These are phyloP conservation scores for Colletotrichum lini DNA, from an alignment of 2,329 filamentous ascomycete genomes.

Conservation along the genomic window DNA sequence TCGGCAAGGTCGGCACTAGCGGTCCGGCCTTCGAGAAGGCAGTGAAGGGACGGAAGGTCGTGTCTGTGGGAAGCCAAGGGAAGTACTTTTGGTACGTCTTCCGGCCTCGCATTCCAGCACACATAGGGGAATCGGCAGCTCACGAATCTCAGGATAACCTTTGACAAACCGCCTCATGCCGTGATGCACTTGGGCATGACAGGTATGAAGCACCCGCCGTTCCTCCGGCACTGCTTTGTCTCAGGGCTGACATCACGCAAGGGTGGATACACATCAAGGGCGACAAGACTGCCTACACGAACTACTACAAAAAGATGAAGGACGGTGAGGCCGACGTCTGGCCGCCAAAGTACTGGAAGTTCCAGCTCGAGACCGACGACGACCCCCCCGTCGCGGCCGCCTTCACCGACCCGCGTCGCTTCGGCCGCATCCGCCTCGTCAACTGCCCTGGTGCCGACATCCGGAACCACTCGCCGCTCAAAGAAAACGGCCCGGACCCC, in stretches of 20 bases:
- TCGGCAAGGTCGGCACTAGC: constrained; percentile 89
- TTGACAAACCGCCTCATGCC: constrained; percentile 86
- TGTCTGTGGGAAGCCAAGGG: constrained; percentile 84
- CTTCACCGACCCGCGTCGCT: constrained; percentile 86
- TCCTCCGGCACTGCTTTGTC: too few species aligned
- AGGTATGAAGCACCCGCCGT: constrained; percentile 52
- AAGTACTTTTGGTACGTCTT: constrained; percentile 89
- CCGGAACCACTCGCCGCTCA: constrained; percentile 81
- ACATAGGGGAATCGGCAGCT: not conserved
- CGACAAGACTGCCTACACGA: constrained; percentile 82
- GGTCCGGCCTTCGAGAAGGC: constrained; percentile 81
- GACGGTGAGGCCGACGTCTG: constrained; percentile 74
- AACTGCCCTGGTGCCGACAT: constrained; percentile 85
- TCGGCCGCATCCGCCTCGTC: constrained; percentile 85
- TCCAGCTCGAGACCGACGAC: constrained; percentile 77
- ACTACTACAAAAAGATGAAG: constrained; percentile 83
- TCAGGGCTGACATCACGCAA: constrained; percentile 37
- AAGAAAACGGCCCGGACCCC: constrained; percentile 95
- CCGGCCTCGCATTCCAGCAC: fast-evolving
- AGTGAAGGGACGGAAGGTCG: constrained; percentile 80
- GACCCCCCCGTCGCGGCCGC: constrained; percentile 73
- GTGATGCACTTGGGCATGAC: constrained; percentile 91
- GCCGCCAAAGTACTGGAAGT: constrained; percentile 94
- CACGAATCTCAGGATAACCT: constrained; percentile 53
- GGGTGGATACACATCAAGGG: constrained; percentile 91